phyloP scores from a whole-genome alignment of 2,329 filamentous ascomycete species.

The Aspergillus oerlinghausenensis region DNA sequence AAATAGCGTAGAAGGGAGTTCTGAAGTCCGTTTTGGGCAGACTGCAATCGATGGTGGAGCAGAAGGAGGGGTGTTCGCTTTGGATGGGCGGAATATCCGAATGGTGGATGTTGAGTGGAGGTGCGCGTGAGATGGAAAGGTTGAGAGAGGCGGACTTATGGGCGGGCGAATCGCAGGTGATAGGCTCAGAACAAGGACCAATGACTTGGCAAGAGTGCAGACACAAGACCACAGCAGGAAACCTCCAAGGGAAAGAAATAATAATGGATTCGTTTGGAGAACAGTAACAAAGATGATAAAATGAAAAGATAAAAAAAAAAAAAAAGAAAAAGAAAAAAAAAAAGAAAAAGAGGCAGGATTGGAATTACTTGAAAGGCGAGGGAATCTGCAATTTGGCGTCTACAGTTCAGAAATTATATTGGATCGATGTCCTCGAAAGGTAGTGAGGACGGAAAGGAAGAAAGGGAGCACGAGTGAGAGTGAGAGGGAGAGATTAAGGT shows the following conservation, averaged over 20 bases:
- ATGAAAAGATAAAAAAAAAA: conserved; percentile 4
- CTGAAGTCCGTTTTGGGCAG: conserved; percentile 54
- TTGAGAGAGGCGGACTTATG: conserved; percentile 22
- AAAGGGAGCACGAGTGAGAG: conserved; percentile 11
- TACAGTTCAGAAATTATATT: conserved; percentile 7
- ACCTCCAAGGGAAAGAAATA: conserved; percentile 5
- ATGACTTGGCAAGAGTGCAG: conserved; percentile 27
- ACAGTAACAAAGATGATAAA: conserved; percentile 4
- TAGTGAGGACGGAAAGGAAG: conserved; percentile 14
- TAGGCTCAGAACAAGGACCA: conserved; percentile 22
- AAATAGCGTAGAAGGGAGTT: conserved; percentile 33
- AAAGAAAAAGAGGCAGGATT: not conserved
- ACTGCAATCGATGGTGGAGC: conserved; percentile 29
- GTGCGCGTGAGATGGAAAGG: conserved; percentile 30
- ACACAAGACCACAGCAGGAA: conserved; percentile 17
- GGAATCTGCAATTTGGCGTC: not conserved
- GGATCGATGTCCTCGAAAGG: conserved; percentile 5
- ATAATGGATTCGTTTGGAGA: not conserved
- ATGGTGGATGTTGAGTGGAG: conserved; percentile 28
- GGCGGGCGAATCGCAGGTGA: conserved; percentile 21
- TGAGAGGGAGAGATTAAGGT: conserved; percentile 15
- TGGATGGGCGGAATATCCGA: conserved; percentile 34
- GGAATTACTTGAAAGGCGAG: no score
- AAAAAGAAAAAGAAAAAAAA: conserved; percentile 2
- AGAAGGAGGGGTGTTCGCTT: conserved; percentile 25